Conservation (phyloP, 148 eudicot species). For the Mesembryanthemum crystallinum region DNA sequence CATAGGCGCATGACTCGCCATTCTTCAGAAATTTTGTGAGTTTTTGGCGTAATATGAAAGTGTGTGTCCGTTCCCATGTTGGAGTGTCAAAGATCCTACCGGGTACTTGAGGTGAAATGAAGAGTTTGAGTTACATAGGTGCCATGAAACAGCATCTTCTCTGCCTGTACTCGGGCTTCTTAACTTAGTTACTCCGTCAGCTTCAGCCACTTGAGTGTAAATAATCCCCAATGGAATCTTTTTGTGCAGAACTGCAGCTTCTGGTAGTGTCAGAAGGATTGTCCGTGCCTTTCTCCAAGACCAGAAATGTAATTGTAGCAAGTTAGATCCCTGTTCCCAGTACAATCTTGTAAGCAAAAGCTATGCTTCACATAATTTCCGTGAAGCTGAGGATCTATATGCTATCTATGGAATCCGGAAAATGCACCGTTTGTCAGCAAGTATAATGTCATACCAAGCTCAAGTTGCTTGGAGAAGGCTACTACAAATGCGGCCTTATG, state of each 20-base stretch:
- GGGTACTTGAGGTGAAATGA: too few relatives aligned
- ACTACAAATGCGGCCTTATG: conserved; percentile 36
- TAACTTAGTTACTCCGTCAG: neutral
- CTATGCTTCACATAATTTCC: conserved; percentile 24
- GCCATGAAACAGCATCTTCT: neutral
- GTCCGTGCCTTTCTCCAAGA: conserved; percentile 33
- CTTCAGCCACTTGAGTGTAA: neutral
- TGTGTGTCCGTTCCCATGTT: too few relatives aligned
- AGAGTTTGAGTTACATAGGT: too few relatives aligned
- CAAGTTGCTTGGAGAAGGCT: conserved; percentile 64
- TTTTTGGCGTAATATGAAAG: too few relatives aligned
- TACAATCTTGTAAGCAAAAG: conserved; percentile 32
- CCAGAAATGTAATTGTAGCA: conserved; percentile 32
- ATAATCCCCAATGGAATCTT: conserved; percentile 8
- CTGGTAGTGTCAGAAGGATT: conserved; percentile 40
- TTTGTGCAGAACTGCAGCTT: conserved; percentile 43
- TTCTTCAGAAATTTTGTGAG: too few relatives aligned
- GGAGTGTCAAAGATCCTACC: too few relatives aligned
- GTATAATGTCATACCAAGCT: conserved; percentile 44
- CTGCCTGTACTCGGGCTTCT: neutral
- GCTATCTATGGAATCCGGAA: conserved; percentile 26
- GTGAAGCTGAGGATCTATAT: conserved; percentile 29
- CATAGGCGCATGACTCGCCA: too few relatives aligned
- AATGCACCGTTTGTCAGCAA: conserved; percentile 33
- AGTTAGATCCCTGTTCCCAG: conserved; percentile 33